Conservation (phyloP, 192 early-diverging fungal species). For the Podila clonocystis region DNA sequence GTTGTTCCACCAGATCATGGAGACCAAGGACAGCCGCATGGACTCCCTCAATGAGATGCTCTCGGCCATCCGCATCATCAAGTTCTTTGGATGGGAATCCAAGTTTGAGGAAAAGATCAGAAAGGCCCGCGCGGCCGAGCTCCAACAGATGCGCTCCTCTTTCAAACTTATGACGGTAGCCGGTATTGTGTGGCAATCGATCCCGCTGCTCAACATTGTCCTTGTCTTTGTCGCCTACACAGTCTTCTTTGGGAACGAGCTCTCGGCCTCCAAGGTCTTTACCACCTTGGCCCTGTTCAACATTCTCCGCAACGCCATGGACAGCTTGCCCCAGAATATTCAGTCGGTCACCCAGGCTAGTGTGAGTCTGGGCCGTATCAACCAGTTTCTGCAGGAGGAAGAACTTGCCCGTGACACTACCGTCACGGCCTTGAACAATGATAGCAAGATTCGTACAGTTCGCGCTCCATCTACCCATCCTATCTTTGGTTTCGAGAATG, state of each 20-base stretch:
- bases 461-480: slow-evolving; percentile 9
- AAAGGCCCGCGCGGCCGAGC: slow-evolving; percentile 67
- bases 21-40: slow-evolving; percentile 78
- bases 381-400: slow-evolving; percentile 74
- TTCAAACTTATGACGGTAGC: slow-evolving; percentile 64
- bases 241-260: slow-evolving; percentile 57
- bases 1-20: slow-evolving; percentile 62
- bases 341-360: slow-evolving; percentile 59
- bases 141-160: slow-evolving; percentile 59
- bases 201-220: slow-evolving; percentile 70
- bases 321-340: slow-evolving; percentile 66
- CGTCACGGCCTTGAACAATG: slow-evolving; percentile 2
- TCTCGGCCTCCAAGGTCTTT: slow-evolving; percentile 62
- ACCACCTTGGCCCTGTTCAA: slow-evolving; percentile 77
- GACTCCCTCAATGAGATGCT: slow-evolving; percentile 68
- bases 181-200: slow-evolving; percentile 60
- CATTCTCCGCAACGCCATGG: slow-evolving; percentile 72
- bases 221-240: slow-evolving; percentile 70
- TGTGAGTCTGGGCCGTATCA: slow-evolving; percentile 75
- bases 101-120: slow-evolving; percentile 76
- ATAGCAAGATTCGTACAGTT: slow-evolving; percentile 13
- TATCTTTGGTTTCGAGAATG: slow-evolving; percentile 71
- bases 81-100: slow-evolving; percentile 89
- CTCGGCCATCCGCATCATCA: slow-evolving; percentile 83
- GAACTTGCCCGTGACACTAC: slow-evolving; percentile 65